phyloP scores from a whole-genome alignment of 2,329 filamentous ascomycete species.

The Cordyceps cicadae region DNA sequence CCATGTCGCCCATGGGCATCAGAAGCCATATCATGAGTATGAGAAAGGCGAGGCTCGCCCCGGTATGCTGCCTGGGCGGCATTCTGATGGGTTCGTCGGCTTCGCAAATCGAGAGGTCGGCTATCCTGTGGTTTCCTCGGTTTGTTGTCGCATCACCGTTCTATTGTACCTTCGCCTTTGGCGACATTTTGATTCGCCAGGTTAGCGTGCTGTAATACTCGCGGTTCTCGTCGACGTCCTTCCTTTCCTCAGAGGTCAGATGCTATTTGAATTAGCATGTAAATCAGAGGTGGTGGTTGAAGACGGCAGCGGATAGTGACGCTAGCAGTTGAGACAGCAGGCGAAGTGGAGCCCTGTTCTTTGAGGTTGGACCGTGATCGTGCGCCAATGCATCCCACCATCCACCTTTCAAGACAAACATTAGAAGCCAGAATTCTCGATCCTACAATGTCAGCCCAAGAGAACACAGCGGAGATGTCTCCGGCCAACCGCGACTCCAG shows the following conservation, averaged over 20 bases:
- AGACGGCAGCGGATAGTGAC: not conserved
- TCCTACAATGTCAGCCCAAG: not conserved
- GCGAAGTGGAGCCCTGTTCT: not conserved
- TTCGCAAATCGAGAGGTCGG: not conserved
- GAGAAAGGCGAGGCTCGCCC: conserved; percentile 29
- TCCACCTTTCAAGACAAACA: not conserved
- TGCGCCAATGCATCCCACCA: conserved; percentile 1
- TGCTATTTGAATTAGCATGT: not conserved
- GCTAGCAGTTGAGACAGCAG: not conserved
- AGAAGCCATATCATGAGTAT: conserved; percentile 30
- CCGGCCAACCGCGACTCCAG: conserved; percentile 28
- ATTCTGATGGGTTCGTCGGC: conserved; percentile 28
- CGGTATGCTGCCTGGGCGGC: conserved; percentile 36
- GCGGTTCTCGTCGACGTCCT: no score
- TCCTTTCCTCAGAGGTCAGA: not conserved
- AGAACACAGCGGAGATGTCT: conserved; percentile 23
- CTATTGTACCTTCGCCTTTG: not conserved
- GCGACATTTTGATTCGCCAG: not conserved
- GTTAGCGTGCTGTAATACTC: not conserved
- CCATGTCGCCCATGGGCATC: conserved; percentile 29
- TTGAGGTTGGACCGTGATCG: not conserved
- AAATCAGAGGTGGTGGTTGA: not conserved
- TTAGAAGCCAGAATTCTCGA: not conserved
- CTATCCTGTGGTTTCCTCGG: not conserved
- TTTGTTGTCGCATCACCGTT: conserved; percentile 1